Percentiles rank a stretch among this genome's conserved stretches.
Conservation (phyloP, 139 green algal genomes). For the Micractinium conductrix region DNA sequence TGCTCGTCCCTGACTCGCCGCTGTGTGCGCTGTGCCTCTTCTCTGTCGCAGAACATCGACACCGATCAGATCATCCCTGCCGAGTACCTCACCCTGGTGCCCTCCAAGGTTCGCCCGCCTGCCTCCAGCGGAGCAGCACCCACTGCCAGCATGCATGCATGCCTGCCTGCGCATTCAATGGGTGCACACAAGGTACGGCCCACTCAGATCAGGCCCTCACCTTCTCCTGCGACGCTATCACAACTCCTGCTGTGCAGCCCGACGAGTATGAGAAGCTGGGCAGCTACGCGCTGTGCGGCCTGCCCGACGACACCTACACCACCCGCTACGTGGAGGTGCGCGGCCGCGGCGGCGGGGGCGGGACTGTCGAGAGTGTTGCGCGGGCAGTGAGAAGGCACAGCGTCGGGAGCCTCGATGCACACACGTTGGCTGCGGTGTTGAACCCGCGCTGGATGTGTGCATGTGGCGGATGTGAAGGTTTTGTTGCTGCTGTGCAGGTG, state of each 20-base stretch:
- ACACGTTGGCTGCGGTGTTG: no score
- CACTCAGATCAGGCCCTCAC: no score
- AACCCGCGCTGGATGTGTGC: no score
- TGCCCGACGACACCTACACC: constrained; percentile 84
- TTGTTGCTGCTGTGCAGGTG: no score
- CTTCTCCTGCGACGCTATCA: no score
- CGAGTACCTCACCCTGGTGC: constrained; percentile 95
- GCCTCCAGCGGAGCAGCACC: no score
- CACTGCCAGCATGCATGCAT: no score
- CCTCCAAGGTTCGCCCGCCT: constrained; percentile 83
- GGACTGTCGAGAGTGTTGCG: background rate
- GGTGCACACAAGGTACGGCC: no score
- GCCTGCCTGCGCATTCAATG: no score
- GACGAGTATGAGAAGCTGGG: constrained; percentile 93
- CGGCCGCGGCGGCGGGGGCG: background rate
- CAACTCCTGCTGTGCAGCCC: constrained; percentile 59
- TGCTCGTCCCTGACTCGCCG: no score
- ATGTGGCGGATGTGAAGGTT: background rate
- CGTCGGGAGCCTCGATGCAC: no score
- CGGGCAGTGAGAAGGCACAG: background rate
- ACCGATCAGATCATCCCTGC: constrained; percentile 98
- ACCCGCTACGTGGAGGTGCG: constrained; percentile 33
- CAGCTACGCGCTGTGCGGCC: constrained; percentile 90
- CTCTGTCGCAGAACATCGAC: constrained; percentile 91
- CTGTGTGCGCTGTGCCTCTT: background rate